Percentiles rank a stretch among this genome's conserved stretches.
These are phyloP conservation scores for Xylogone sp. DNA, from an alignment of 2,329 filamentous ascomycete species.

Conservation along the genomic window DNA sequence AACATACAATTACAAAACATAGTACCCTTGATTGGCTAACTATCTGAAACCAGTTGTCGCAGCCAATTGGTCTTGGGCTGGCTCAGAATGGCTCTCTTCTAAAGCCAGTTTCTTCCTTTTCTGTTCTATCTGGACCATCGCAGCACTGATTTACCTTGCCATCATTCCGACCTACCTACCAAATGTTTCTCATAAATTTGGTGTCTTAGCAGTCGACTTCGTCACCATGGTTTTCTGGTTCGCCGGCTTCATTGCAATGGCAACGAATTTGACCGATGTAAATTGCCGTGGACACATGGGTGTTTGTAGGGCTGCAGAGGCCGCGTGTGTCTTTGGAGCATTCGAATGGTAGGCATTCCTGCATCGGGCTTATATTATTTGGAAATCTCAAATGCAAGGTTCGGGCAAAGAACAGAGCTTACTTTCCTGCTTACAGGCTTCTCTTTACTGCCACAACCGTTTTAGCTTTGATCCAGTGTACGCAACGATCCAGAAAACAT, in stretches of 20 bases:
- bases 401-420: too few species aligned
- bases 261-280: constrained; percentile 56
- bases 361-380: too few species aligned
- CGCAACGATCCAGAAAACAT: too few species aligned
- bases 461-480: constrained; percentile 43
- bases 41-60: too few species aligned
- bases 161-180: constrained; percentile 62
- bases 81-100: constrained; percentile 46
- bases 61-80: constrained; percentile 35
- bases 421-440: too few species aligned
- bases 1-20: too few species aligned
- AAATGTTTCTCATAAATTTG: constrained; percentile 58
- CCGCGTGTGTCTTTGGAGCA: constrained; percentile 41
- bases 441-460: constrained; percentile 46
- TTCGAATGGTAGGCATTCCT: constrained; percentile 48
- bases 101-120: constrained; percentile 77
- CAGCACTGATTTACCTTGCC: constrained; percentile 67
- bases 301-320: constrained; percentile 23
- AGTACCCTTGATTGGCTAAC: too few species aligned
- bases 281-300: constrained; percentile 43
- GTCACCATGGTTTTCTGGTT: constrained; percentile 89
- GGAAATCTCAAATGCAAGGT: too few species aligned
- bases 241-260: constrained; percentile 75
- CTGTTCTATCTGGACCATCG: constrained; percentile 69
- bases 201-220: constrained; percentile 63